Conservation (phyloP, 176 grass and related monocot genomes). For the Stipa capillata region DNA sequence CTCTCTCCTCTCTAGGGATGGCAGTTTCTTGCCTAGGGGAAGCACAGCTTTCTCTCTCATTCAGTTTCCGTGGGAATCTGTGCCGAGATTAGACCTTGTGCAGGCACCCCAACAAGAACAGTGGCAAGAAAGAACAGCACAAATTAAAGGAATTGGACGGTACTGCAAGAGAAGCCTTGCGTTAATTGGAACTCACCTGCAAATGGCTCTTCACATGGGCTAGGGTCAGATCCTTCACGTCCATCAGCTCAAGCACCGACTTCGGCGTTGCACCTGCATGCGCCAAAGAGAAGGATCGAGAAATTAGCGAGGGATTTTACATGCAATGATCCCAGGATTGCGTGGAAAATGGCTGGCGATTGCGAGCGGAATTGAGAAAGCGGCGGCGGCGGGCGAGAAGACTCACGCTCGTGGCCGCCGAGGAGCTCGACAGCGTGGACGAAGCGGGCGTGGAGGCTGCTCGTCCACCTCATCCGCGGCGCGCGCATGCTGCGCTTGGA, state of each 20-base stretch:
- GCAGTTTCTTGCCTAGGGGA: conserved; percentile 5
- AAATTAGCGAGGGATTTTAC: neutral
- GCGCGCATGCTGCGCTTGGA: conserved; percentile 60
- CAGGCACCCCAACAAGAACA: neutral
- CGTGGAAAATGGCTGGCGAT: neutral
- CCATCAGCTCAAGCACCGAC: conserved; percentile 93
- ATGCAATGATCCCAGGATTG: neutral
- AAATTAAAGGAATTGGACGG: neutral
- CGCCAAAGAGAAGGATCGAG: neutral
- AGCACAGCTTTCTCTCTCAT: conserved; percentile 17
- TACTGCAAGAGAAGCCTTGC: neutral
- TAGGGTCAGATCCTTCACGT: conserved; percentile 92
- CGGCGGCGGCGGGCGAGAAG: neutral
- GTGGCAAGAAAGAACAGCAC: neutral
- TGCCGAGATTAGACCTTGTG: conserved; percentile 13
- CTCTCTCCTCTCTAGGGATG: conserved; percentile 27
- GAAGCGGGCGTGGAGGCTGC: conserved; percentile 72
- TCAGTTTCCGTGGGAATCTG: conserved; percentile 7
- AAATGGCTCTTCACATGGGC: conserved; percentile 97
- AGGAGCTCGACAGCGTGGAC: conserved; percentile 87
- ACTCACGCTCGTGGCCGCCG: conserved; percentile 87
- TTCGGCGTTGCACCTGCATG: conserved; percentile 77
- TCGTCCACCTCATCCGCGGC: conserved; percentile 92
- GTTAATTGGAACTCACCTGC: conserved; percentile 48
- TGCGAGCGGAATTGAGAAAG: neutral